Evolutionary conservation across 768 basidiomycete species (phyloP).

Genomic region (Lepiota brunneoincarnata): DNA sequence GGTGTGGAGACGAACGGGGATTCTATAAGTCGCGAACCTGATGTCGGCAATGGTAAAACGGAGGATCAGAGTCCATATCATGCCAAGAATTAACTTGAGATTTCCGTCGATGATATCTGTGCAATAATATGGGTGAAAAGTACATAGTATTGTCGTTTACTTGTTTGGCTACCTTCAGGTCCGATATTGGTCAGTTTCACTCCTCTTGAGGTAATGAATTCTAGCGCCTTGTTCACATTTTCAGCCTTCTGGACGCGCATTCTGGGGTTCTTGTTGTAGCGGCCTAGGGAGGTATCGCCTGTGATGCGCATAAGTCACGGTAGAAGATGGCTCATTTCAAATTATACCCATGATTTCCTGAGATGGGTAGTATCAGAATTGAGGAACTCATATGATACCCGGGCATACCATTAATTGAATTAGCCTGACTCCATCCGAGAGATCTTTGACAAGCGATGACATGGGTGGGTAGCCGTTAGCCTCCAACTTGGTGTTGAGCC

Average conservation of each 20-base stretch:
- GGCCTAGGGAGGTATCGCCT: constrained; percentile 92
- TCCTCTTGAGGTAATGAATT: constrained; percentile 91
- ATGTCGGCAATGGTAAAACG: constrained; percentile 98
- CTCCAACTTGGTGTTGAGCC: constrained; percentile 96
- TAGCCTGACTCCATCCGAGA: constrained; percentile 92
- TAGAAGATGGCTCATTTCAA: neutral
- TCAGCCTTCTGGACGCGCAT: constrained; percentile 97
- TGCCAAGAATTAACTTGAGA: constrained; percentile 94
- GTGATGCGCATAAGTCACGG: neutral
- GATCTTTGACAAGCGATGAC: constrained; percentile 84
- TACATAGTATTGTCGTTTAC: neutral
- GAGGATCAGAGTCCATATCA: constrained; percentile 98
- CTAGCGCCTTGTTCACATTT: constrained; percentile 95
- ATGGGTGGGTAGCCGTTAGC: constrained; percentile 81
- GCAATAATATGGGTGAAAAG: constrained; percentile 4
- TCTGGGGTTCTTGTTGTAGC: constrained; percentile 86
- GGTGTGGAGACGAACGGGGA: constrained; percentile 1
- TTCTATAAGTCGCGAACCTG: constrained; percentile 56
- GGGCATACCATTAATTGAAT: constrained; percentile 89
- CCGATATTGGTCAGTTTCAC: constrained; percentile 98
- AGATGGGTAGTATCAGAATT: neutral
- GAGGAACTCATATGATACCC: neutral
- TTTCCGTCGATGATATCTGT: constrained; percentile 99
- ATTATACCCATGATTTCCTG: constrained; percentile 93
- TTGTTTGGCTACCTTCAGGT: constrained; percentile 68